Percentiles rank a stretch among this genome's conserved stretches.
phyloP scores from a whole-genome alignment of 73 alveolate species.

The Effrenium voratum region DNA sequence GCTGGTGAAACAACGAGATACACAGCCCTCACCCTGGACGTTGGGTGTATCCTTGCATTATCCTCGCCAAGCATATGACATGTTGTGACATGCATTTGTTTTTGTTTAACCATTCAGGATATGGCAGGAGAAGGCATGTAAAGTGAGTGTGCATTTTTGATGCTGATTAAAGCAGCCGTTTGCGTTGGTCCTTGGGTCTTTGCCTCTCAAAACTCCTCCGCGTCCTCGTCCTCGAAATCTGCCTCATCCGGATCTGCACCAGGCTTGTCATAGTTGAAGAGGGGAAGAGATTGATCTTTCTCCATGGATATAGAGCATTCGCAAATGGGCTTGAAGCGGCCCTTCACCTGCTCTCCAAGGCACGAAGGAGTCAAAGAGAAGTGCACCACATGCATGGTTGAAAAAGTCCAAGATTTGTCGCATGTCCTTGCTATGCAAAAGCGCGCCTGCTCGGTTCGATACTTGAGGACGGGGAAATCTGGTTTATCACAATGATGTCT shows the following conservation, averaged over 20 bases:
- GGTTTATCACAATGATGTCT: conserved; percentile 58
- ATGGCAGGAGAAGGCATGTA: too few species aligned
- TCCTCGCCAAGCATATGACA: too few species aligned
- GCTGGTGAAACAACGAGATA: too few species aligned
- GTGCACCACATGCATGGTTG: background rate
- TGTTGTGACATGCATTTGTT: too few species aligned
- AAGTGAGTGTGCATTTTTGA: background rate
- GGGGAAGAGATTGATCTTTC: conserved; percentile 65
- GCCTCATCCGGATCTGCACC: conserved; percentile 87
- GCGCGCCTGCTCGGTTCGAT: too few species aligned
- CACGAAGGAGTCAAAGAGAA: background rate
- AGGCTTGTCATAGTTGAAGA: conserved; percentile 56
- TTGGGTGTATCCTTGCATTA: too few species aligned
- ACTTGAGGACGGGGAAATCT: conserved; percentile 40
- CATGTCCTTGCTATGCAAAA: too few species aligned
- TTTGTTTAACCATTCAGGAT: too few species aligned
- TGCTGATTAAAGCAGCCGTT: background rate
- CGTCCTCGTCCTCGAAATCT: conserved; percentile 51
- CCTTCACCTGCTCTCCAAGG: conserved; percentile 19
- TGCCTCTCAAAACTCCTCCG: conserved; percentile 3
- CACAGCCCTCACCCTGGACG: too few species aligned
- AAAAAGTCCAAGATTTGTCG: too few species aligned
- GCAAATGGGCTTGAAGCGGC: conserved; percentile 37
- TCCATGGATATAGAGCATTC: conserved; percentile 74
- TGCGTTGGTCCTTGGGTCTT: too few species aligned